Conservation (phyloP, 23 red algal species). For the Gracilaria caudata region DNA sequence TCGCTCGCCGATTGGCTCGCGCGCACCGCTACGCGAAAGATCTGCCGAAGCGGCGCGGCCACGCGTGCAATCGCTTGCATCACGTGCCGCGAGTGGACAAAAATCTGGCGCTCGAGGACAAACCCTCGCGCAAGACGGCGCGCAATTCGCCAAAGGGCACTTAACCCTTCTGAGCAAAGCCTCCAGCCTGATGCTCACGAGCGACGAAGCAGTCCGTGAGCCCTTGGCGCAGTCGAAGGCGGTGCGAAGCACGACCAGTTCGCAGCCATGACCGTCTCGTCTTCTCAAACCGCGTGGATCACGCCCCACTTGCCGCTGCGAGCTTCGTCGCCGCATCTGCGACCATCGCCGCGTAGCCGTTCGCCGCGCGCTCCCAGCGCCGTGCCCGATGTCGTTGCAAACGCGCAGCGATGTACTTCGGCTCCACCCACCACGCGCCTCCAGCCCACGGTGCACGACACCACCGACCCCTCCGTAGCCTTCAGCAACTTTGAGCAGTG, state of each 20-base stretch:
- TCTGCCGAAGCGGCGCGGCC: not conserved
- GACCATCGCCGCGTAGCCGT: too few species aligned
- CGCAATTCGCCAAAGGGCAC: too few species aligned
- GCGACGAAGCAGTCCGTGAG: too few species aligned
- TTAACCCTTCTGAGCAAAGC: too few species aligned
- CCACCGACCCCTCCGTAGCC: slow-evolving; percentile 11
- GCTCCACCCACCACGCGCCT: too few species aligned
- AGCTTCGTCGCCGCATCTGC: not conserved
- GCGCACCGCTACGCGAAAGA: not conserved
- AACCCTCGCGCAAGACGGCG: too few species aligned
- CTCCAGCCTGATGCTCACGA: not conserved
- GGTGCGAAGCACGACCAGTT: too few species aligned
- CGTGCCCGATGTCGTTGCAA: not conserved
- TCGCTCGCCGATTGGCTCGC: not conserved
- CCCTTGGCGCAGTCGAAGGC: too few species aligned
- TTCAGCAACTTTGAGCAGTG: slow-evolving; percentile 16
- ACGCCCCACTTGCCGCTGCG: not conserved
- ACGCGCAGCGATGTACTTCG: not conserved
- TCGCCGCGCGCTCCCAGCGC: too few species aligned
- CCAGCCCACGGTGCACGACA: not conserved
- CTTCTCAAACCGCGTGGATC: not conserved
- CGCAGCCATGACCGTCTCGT: not conserved
- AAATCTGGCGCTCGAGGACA: not conserved
- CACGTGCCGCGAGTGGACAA: not conserved
- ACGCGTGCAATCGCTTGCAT: not conserved